These are phyloP conservation scores for Stagonosporopsis cucurbitacearum DNA, from an alignment of 2,329 filamentous ascomycete species.

Conservation along the genomic window DNA sequence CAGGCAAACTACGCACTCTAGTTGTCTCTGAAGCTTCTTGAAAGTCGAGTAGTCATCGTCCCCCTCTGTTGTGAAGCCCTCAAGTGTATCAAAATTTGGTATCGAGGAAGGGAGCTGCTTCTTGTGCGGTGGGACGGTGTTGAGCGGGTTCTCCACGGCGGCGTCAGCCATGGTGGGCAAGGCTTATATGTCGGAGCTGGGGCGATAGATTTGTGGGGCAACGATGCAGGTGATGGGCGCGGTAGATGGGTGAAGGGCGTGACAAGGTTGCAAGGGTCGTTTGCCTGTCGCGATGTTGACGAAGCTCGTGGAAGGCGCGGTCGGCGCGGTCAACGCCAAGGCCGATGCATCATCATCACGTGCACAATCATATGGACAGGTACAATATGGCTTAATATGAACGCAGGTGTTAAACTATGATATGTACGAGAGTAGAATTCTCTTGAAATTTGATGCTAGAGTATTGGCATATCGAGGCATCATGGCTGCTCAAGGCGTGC, in stretches of 20 bases:
- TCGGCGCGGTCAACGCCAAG: conserved; percentile 32
- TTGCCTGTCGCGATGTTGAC: conserved; percentile 33
- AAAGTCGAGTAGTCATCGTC: conserved; percentile 93
- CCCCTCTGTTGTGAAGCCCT: conserved; percentile 79
- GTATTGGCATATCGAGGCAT: neutral
- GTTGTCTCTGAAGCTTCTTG: conserved; percentile 94
- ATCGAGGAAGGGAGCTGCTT: conserved; percentile 80
- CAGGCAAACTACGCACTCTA: conserved; percentile 70
- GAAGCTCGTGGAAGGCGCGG: conserved; percentile 36
- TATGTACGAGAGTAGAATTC: too few relatives aligned
- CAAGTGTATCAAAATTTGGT: conserved; percentile 87
- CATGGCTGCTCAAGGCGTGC: neutral
- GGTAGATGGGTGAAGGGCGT: conserved; percentile 1
- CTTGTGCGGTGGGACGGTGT: conserved; percentile 77
- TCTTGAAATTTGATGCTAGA: neutral
- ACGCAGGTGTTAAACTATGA: neutral
- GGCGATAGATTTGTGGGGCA: neutral
- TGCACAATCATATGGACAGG: neutral
- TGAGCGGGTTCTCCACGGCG: conserved; percentile 80
- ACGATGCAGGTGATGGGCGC: neutral
- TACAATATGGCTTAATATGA: neutral
- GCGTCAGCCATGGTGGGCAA: conserved; percentile 76
- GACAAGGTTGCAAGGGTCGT: conserved; percentile 10
- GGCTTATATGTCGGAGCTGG: neutral
- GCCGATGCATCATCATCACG: conserved; percentile 20